These are phyloP conservation scores for Nakazawaea laoshanensis DNA, from an alignment of 805 yeast species.

Conservation along the genomic window DNA sequence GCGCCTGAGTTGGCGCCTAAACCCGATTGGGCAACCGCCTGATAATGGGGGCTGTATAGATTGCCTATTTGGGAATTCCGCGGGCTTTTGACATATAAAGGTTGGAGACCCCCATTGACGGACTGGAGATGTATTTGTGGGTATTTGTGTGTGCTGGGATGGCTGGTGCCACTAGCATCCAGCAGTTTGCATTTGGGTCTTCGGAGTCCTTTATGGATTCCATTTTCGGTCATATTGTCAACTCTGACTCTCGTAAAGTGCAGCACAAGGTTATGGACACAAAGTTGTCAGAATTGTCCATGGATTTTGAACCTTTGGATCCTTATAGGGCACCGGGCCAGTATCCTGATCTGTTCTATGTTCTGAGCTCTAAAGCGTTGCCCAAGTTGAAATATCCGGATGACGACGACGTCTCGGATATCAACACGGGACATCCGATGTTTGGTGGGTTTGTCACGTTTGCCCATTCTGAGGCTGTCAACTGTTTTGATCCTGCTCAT, in stretches of 20 bases:
- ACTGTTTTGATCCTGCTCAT: conserved; percentile 31
- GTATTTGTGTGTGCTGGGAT: no score
- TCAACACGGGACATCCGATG: conserved; percentile 11
- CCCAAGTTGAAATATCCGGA: conserved; percentile 21
- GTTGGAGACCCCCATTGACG: no score
- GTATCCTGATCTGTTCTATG: conserved; percentile 11
- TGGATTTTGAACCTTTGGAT: conserved; percentile 3
- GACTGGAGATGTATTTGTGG: no score
- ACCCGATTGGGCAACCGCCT: no score
- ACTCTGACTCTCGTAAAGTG: conserved; percentile 10
- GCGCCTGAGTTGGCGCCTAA: no score
- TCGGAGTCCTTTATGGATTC: conserved; percentile 16
- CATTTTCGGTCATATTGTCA: conserved; percentile 17
- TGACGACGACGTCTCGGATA: conserved; percentile 27
- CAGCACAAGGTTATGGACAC: conserved; percentile 7
- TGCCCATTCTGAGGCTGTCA: conserved; percentile 34
- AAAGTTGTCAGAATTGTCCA: conserved; percentile 11
- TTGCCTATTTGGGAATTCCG: no score
- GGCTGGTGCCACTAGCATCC: neutral
- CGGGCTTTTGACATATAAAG: no score
- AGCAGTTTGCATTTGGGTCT: neutral
- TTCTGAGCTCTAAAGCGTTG: conserved; percentile 13
- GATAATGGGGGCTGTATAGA: no score
- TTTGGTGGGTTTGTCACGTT: conserved; percentile 45
- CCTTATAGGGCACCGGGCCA: conserved; percentile 1